phyloP scores from a whole-genome alignment of 306 rosid species.

The Ormosia semicastrata region DNA sequence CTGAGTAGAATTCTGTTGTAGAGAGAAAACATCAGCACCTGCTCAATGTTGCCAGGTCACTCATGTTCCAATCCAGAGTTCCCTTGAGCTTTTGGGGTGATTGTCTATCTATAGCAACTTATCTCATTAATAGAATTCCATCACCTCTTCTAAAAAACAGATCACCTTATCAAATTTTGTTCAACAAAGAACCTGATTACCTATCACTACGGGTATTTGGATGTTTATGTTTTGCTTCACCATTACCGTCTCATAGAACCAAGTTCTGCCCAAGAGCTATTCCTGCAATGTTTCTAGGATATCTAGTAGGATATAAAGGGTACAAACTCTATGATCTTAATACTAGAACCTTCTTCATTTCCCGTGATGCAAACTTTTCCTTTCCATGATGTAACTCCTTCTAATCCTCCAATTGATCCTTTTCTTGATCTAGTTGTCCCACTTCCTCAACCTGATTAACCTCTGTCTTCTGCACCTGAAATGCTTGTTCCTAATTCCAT shows the following conservation, averaged over 20 bases:
- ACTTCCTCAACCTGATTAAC: too few species aligned
- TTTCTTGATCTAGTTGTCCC: too few species aligned
- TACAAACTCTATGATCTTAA: neutral
- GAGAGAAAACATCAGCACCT: neutral
- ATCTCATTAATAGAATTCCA: neutral
- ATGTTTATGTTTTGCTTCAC: neutral
- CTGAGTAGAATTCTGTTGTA: neutral
- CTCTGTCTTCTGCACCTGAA: too few species aligned
- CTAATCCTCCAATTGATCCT: too few species aligned
- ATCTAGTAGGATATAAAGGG: neutral
- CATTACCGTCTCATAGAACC: neutral
- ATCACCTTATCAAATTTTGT: neutral
- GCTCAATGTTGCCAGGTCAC: too few species aligned
- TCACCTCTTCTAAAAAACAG: neutral
- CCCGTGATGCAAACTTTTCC: too few species aligned
- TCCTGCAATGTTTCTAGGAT: neutral
- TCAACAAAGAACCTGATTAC: neutral
- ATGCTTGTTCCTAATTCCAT: too few species aligned
- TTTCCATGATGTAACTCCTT: too few species aligned
- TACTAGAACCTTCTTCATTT: neutral
- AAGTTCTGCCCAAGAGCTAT: neutral
- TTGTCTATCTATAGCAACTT: neutral
- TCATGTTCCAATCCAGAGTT: neutral
- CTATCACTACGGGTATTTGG: neutral
- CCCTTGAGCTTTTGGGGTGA: neutral